These are phyloP conservation scores for Diacronema lutheri DNA, from an alignment of 78 protist genomes.

Conservation along the genomic window DNA sequence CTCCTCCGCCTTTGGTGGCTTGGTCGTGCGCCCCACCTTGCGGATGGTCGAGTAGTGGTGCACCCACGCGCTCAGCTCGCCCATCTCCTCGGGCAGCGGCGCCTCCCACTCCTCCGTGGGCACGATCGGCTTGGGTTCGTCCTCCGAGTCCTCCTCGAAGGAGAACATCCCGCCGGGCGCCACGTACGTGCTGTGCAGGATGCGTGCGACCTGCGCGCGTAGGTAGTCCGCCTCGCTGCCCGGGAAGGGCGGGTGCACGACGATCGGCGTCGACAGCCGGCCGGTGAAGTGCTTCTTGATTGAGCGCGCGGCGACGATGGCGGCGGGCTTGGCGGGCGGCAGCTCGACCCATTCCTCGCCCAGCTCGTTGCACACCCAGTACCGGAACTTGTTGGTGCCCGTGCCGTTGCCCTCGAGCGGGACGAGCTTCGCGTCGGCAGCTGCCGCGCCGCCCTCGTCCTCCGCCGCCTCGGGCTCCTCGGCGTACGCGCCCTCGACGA, in stretches of 20 bases:
- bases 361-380: background rate
- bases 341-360: background rate
- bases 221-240: background rate
- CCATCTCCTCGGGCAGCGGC: background rate
- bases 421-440: no score
- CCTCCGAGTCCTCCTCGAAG: background rate
- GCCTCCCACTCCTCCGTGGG: background rate
- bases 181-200: background rate
- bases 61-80: background rate
- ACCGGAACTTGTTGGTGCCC: background rate
- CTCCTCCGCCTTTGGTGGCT: background rate
- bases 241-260: conserved; percentile 10
- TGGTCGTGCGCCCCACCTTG: background rate
- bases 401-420: background rate
- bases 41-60: background rate
- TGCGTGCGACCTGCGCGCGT: conserved; percentile 6
- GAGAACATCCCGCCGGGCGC: background rate
- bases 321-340: background rate
- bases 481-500: background rate
- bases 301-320: background rate
- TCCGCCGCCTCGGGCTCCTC: background rate
- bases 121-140: no score
- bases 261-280: background rate
- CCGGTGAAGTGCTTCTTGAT: background rate
- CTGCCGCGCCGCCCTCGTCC: background rate